phyloP scores from a whole-genome alignment of 805 yeast genomes.

The Starmera caribaea region DNA sequence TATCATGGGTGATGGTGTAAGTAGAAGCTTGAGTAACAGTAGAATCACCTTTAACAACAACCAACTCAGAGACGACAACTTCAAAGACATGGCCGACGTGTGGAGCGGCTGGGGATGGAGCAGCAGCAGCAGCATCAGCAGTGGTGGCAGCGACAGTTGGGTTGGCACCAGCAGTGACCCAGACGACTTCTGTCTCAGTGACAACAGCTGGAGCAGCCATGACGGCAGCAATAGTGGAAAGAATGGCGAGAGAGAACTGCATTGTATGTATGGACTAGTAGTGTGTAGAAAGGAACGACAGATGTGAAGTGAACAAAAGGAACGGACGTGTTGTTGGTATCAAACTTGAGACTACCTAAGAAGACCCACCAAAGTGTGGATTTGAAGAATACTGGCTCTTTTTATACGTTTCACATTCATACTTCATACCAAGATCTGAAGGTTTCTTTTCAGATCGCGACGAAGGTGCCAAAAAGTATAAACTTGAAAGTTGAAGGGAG shows the following conservation, averaged over 20 bases:
- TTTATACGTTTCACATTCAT: too few relatives aligned
- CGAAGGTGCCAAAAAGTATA: too few relatives aligned
- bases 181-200: conserved; percentile 17
- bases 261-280: conserved; percentile 1
- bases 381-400: too few relatives aligned
- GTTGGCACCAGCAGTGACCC: conserved; percentile 14
- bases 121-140: conserved; percentile 6
- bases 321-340: not conserved
- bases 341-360: too few relatives aligned
- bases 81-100: conserved; percentile 12
- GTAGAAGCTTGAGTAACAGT: conserved; percentile 15
- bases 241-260: conserved; percentile 15
- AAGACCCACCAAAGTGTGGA: too few relatives aligned
- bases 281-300: not conserved
- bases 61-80: conserved; percentile 17
- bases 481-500: too few relatives aligned
- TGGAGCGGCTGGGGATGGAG: conserved; percentile 14
- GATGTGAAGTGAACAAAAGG: not conserved
- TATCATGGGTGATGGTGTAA: conserved; percentile 6
- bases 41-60: conserved; percentile 10
- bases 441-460: too few relatives aligned
- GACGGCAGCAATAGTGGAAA: conserved; percentile 16
- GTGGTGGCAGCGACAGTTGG: conserved; percentile 8
- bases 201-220: conserved; percentile 19
- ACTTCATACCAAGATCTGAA: too few relatives aligned